A percentile compares a stretch with the other conserved stretches of the same genome.
phyloP scores from a whole-genome alignment of 2,329 filamentous ascomycete genomes.

The Dothistroma septosporum region DNA sequence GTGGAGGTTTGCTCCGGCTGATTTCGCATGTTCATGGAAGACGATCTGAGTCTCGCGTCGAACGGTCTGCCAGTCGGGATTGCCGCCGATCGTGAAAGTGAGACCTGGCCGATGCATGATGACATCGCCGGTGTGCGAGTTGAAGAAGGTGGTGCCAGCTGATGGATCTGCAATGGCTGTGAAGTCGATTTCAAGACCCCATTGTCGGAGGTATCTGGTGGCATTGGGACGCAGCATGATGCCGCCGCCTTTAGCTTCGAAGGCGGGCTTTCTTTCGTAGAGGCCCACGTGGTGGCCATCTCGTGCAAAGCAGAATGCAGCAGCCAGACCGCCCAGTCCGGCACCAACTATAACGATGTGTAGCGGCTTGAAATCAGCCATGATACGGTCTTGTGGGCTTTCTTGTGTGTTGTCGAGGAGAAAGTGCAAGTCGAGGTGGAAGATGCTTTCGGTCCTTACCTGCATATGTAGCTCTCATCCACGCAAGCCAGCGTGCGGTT shows the following conservation, averaged over 20 bases:
- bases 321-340: slow-evolving; percentile 8
- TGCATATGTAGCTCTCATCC: background rate
- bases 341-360: slow-evolving; percentile 8
- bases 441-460: background rate
- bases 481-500: background rate
- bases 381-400: background rate
- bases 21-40: background rate
- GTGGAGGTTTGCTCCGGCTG: background rate
- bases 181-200: slow-evolving; percentile 7
- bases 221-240: slow-evolving; percentile 12
- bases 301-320: slow-evolving; percentile 9
- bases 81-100: background rate
- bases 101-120: background rate
- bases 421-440: background rate
- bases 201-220: slow-evolving; percentile 3
- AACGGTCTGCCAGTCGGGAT: slow-evolving; percentile 6
- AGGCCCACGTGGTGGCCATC: slow-evolving; percentile 9
- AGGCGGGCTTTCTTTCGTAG: slow-evolving; percentile 3
- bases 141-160: slow-evolving; percentile 2
- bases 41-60: slow-evolving; percentile 3
- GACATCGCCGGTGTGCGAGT: background rate
- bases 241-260: slow-evolving; percentile 6
- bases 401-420: background rate
- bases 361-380: background rate
- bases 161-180: slow-evolving; percentile 4